A percentile compares a stretch with the other conserved stretches of the same genome.
Evolutionary conservation across 768 basidiomycete genomes (phyloP).

Genomic region (Polyporus arcularius): DNA sequence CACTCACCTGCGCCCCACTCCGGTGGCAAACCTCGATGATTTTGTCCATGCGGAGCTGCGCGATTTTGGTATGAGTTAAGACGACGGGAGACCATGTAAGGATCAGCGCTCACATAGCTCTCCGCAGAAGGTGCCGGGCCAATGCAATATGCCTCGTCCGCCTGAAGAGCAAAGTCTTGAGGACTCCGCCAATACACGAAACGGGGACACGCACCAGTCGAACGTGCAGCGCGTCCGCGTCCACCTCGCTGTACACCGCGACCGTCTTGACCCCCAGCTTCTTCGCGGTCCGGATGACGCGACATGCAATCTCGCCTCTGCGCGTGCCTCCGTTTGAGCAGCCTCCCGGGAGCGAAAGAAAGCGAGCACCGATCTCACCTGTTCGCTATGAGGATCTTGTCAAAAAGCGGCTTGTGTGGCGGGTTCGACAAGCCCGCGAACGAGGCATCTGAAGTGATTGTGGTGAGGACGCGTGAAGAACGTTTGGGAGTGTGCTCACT

Average conservation of each 20-base stretch:
- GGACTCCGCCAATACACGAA: no score
- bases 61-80: no score
- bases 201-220: no score
- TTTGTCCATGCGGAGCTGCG: constrained; percentile 81
- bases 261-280: constrained; percentile 90
- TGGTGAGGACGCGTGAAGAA: not conserved
- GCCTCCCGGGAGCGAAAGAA: not conserved
- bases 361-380: constrained; percentile 46
- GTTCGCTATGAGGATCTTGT: constrained; percentile 93
- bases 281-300: constrained; percentile 87
- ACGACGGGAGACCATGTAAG: no score
- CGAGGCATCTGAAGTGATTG: not conserved
- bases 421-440: not conserved
- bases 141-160: constrained; percentile 65
- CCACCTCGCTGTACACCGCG: constrained; percentile 89
- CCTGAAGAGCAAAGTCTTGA: constrained; percentile 32
- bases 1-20: constrained; percentile 82
- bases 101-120: no score
- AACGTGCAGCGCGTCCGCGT: constrained; percentile 80
- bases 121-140: constrained; percentile 88
- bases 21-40: constrained; percentile 81
- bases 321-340: not conserved
- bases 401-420: constrained; percentile 59
- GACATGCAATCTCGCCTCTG: constrained; percentile 95
- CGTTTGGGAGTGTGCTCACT: not conserved